These are phyloP conservation scores for Coemansia sp. DNA, from an alignment of 192 early-diverging fungal genomes.

Conservation along the genomic window DNA sequence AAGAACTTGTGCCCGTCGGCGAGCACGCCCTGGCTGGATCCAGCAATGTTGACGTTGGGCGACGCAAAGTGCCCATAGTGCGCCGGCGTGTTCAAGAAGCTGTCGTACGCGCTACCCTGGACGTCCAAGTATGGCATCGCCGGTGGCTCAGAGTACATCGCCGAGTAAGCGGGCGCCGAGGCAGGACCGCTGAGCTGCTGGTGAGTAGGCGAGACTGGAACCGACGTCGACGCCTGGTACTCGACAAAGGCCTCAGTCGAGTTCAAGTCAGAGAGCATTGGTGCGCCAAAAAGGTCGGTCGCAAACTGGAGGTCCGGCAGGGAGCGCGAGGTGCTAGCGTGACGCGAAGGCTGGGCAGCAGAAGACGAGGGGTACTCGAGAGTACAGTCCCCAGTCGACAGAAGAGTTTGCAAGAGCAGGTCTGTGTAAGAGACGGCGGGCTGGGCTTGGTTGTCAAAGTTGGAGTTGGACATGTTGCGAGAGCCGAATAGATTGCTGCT, in stretches of 20 bases:
- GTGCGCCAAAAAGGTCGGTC: conserved; percentile 25
- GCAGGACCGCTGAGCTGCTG: conserved; percentile 11
- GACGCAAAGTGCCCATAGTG: conserved; percentile 15
- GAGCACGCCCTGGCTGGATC: background rate
- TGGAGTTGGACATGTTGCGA: conserved; percentile 1
- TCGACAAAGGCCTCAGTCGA: conserved; percentile 8
- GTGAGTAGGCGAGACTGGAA: conserved; percentile 23
- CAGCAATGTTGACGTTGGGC: conserved; percentile 8
- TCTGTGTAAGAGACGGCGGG: conserved; percentile 6
- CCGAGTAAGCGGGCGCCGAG: conserved; percentile 20
- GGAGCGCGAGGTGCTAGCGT: conserved; percentile 6
- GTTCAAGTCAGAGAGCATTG: conserved; percentile 15
- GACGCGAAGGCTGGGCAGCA: conserved; percentile 10
- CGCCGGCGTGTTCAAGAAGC: conserved; percentile 44
- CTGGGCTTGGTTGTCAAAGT: background rate
- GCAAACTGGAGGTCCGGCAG: conserved; percentile 16
- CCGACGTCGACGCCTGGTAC: conserved; percentile 20
- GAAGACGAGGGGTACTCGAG: conserved; percentile 17
- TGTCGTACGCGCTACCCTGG: conserved; percentile 39
- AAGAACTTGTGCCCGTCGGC: conserved; percentile 26
- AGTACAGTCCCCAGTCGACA: conserved; percentile 20
- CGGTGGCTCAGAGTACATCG: conserved; percentile 10
- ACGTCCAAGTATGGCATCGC: conserved; percentile 9
- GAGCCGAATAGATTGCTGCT: conserved; percentile 1
- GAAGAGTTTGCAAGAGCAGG: conserved; percentile 23